Conservation (phyloP, 768 basidiomycete genomes). For the Rhizopogon rudus region DNA sequence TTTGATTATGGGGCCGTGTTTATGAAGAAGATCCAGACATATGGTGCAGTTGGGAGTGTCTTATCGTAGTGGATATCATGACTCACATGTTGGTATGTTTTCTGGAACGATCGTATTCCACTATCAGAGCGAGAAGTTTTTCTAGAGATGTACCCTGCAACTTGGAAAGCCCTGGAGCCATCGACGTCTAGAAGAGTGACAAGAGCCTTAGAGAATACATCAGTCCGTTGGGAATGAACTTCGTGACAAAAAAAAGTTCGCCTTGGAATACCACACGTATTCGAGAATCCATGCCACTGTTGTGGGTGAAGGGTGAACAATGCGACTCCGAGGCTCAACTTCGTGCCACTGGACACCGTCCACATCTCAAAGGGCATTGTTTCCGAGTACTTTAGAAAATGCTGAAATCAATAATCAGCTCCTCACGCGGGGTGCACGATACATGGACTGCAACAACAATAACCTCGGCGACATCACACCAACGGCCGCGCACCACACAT, state of each 20-base stretch:
- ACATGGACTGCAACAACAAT: constrained; percentile 6
- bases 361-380: not conserved
- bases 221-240: not conserved
- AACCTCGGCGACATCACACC: not conserved
- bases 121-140: not conserved
- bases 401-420: not conserved
- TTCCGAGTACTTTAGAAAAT: not conserved
- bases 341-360: not conserved
- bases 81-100: not conserved
- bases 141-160: not conserved
- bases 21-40: not conserved
- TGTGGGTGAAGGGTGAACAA: not conserved
- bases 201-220: not conserved
- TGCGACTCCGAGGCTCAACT: not conserved
- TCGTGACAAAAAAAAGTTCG: not conserved
- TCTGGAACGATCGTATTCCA: not conserved
- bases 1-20: not conserved
- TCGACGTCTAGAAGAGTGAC: not conserved
- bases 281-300: not conserved
- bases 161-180: not conserved
- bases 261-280: not conserved
- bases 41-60: not conserved
- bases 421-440: constrained; percentile 3
- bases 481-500: not conserved
- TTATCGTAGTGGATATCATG: not conserved